A percentile compares a stretch with the other conserved stretches of the same genome.
Conservation (phyloP, 2,329 filamentous ascomycete genomes). For the Neonectria coccinea region DNA sequence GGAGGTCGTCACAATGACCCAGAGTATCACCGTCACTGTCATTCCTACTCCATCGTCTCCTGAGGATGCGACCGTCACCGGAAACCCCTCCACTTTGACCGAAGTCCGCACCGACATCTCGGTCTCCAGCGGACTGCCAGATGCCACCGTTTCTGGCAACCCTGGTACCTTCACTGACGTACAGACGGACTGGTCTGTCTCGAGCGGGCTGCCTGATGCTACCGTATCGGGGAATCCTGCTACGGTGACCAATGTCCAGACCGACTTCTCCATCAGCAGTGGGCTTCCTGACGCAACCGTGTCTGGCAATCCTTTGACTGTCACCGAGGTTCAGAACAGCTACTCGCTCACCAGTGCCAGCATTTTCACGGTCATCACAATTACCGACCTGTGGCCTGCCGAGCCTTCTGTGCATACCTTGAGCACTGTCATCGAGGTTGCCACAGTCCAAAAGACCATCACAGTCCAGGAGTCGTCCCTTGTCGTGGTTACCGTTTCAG, state of each 20-base stretch:
- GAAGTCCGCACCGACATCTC: constrained; percentile 42
- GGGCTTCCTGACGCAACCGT: constrained; percentile 50
- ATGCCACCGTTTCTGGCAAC: constrained; percentile 49
- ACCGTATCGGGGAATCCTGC: constrained; percentile 43
- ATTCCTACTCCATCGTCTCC: constrained; percentile 41
- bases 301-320: constrained; percentile 48
- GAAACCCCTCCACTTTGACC: constrained; percentile 45
- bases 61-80: constrained; percentile 40
- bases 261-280: constrained; percentile 44
- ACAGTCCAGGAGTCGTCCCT: constrained; percentile 38
- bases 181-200: constrained; percentile 42
- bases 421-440: constrained; percentile 44
- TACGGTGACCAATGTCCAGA: constrained; percentile 47
- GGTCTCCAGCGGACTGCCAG: constrained; percentile 45
- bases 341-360: constrained; percentile 36
- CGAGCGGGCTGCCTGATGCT: constrained; percentile 35
- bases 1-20: constrained; percentile 40
- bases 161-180: constrained; percentile 49
- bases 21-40: constrained; percentile 47
- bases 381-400: constrained; percentile 48
- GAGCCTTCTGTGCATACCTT: constrained; percentile 16
- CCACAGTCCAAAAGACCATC: constrained; percentile 44
- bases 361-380: constrained; percentile 44
- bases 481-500: constrained; percentile 44
- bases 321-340: constrained; percentile 42